Evolutionary conservation across 2,329 filamentous ascomycete genomes (phyloP), one percentile per base, ranked within the genome.

Genomic region (Scolecobasidium constrictum): DNA sequence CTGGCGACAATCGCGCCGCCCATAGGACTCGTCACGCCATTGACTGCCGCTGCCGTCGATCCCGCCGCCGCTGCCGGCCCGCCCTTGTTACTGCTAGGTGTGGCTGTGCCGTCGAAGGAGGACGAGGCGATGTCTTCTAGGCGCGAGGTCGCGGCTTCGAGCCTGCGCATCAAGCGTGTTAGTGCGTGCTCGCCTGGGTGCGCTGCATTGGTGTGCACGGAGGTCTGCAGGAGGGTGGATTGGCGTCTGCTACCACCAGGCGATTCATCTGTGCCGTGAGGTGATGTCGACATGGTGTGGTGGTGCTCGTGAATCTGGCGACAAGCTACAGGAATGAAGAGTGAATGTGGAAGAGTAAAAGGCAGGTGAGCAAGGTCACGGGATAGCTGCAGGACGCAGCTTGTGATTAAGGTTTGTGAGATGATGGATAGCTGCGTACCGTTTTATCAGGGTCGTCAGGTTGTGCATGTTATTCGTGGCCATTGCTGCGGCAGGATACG

Each of bases 361-460:
- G n/a, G n/a, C n/a, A n/a, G n/a, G n/a, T n/a, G n/a, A n/a, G n/a
- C n/a, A n/a, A n/a, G n/a, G n/a, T n/a, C n/a, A n/a, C n/a, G n/a
- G n/a, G n/a, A n/a, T n/a, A n/a, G n/a, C n/a, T n/a, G n/a, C n/a
- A n/a, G n/a, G n/a, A n/a, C n/a, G n/a, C n/a, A n/a, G n/a, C n/a
- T n/a, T n/a, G n/a, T n/a, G n/a, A n/a, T n/a, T n/a, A n/a, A n/a
- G n/a, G n/a, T n/a, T n/a, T n/a, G n/a, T n/a, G n/a, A n/a, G n/a
- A n/a, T n/a, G n/a, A n/a, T n/a, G n/a, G n/a, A n/a, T n/a, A n/a
- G n/a, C n/a, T 31, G 43, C 77, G 55, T 76, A 96, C 92, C 92
- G 80, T 76, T 98, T 98, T 70, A 98, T 95, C 57, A 98, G 77
- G 43, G 92, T 98, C 26, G 87, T 93, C 49, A 98, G 70, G 61